A percentile compares a stretch with the other conserved stretches of the same genome.
Evolutionary conservation across 2,329 filamentous ascomycete genomes (phyloP).

Genomic region (Arachnomyces sp.): DNA sequence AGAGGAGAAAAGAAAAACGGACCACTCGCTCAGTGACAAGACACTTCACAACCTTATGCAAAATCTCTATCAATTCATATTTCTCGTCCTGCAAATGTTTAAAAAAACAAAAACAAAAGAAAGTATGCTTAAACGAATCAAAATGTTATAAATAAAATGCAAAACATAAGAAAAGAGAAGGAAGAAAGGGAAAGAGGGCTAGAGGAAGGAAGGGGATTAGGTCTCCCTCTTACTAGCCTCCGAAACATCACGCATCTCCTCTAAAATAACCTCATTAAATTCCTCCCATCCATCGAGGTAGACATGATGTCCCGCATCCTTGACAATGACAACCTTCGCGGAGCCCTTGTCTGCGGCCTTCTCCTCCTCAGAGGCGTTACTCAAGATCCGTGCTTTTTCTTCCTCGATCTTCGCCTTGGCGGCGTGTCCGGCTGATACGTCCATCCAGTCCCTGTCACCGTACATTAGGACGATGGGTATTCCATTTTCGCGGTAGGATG

Average conservation of each 20-base stretch:
- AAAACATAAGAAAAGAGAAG: slow-evolving; percentile 13
- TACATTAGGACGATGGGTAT: slow-evolving; percentile 90
- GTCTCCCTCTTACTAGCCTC: slow-evolving; percentile 22
- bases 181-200: slow-evolving; percentile 8
- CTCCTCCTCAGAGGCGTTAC: slow-evolving; percentile 59
- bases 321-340: slow-evolving; percentile 73
- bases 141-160: slow-evolving; percentile 1
- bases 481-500: slow-evolving; percentile 50
- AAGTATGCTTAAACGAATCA: slow-evolving; percentile 1
- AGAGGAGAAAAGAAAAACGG: too few species aligned
- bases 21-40: too few species aligned
- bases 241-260: slow-evolving; percentile 60
- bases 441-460: slow-evolving; percentile 98
- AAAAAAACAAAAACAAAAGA: slow-evolving; percentile 1
- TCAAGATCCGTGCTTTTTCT: slow-evolving; percentile 54
- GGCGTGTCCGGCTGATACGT: slow-evolving; percentile 74
- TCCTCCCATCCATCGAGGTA: slow-evolving; percentile 65
- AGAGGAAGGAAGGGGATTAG: slow-evolving; percentile 1
- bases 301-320: slow-evolving; percentile 62
- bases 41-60: too few species aligned
- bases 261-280: slow-evolving; percentile 58
- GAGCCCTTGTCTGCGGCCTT: slow-evolving; percentile 65
- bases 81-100: background rate
- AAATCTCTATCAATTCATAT: background rate
- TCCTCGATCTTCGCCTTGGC: slow-evolving; percentile 71